Base-by-base conservation (phyloP, 2,329 filamentous ascomycete genomes). In the Pyricularia pennisetigena region DNA sequence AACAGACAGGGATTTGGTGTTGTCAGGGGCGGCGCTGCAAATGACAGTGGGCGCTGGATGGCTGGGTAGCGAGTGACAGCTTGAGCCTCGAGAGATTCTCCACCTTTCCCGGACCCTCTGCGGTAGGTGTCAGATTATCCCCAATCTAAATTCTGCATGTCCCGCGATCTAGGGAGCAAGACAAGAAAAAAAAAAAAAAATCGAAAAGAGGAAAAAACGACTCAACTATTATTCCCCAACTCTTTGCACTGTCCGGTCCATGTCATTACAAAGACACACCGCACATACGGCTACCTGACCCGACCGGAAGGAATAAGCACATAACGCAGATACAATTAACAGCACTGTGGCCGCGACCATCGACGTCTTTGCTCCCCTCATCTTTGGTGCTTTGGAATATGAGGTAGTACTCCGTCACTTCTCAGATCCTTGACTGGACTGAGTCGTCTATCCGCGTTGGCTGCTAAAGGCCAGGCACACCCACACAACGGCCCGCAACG, bases 351-450 rank as follows among this genome's bases (percentile, higher is more conserved):
- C 63, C 29, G 63, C 63, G 24, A 65, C 28, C 63, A 20, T 65
- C 28, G 28, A 29, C 32, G 29, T 24, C 41, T 16, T 64, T 49
- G 29, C 68, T 59, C 23, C 24, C 63, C n/a, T 66, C 30, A 5
- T 16, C n/a, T 61, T 54, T 49, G 64, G 29, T 20, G 41, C 49
- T 35, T 28, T 35, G 29, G 83, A 84, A 82, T 83, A 87, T 87
- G 85, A 82, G 83, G 84, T 86, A 86, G 82, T 79, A 78, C 76
- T 76, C 78, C 80, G 79, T 78, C 79, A 80, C 79, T 77, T 78
- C 83, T 86, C 84, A 86, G 83, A 81, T 86, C 84, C 85, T 80
- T 84, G 78, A 82, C 81, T 79, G 85, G 85, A 86, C 85, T 86
- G 72, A 71, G 72, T 69, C 67, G 69, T 67, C 69, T 35, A 41